Base-by-base conservation (phyloP, 352 stramenopile genomes). In the Elongisporangium undulatum region DNA sequence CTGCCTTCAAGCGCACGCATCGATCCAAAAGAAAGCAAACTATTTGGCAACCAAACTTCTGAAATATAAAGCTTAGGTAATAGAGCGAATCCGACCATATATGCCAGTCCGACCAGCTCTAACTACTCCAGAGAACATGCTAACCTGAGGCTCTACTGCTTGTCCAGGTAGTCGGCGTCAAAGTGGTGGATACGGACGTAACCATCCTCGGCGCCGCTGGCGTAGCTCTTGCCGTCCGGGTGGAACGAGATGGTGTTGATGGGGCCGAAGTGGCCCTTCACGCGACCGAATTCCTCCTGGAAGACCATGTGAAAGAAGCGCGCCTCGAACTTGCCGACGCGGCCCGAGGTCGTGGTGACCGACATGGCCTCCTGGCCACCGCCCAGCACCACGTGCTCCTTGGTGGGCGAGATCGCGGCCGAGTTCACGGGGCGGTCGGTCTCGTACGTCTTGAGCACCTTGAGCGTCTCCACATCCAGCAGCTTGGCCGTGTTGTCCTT, bases 231-330 rank as follows among this genome's bases (percentile, higher is more conserved):
- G 65, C 98, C 98, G 71, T 99, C 96, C 6, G 98, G 98, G 74
- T 98, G 97, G 72, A 99, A 98, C 55, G 92, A 93, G 52, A 99
- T 94, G 51, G 97, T 97, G 86, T 99, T 99, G 71, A 99, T 99
- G 24, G 97, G 97, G 53, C 97, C 97, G 75, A 99, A 99, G 74
- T 99, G 97, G 58, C 97, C 97, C 82, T 99, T 99, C 39, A 99
- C 96, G 58, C 89, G 89, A 6, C 93, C 97, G 74, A 99, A 99
- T 75, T 99, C 97, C 64, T 99, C 95, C 73, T 98, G 95, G 72
- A 98, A 99, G 12, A 99, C 94, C 74, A 99, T 93, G 78, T 99
- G 93, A 82, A 99, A 99, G 79, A 99, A 99, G 52, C 97, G 85
- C 2, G 96, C 98, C 72, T 99, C 97, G 61, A 96, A 97, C 64